Conservation (phyloP, 257 asterid genomes). For the Solanum pennellii region DNA sequence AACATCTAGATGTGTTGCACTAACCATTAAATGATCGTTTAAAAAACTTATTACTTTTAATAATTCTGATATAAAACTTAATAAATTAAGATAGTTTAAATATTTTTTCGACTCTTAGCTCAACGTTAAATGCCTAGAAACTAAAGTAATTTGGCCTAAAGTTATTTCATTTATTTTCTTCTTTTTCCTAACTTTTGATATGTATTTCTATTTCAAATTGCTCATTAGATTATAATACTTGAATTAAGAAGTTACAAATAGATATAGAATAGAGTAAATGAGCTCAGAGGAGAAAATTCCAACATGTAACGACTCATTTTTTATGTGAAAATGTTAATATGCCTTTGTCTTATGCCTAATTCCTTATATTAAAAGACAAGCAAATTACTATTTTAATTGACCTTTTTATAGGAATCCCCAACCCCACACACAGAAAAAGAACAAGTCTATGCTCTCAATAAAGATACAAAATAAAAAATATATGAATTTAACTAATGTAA, state of each 20-base stretch:
- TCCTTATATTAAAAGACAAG: constrained; percentile 21
- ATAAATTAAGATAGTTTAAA: too few relatives aligned
- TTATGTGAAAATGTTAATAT: constrained; percentile 33
- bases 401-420: neutral
- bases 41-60: too few relatives aligned
- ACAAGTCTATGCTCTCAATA: neutral
- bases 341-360: constrained; percentile 34
- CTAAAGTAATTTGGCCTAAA: neutral
- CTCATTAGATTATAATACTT: neutral
- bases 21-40: too few relatives aligned
- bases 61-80: too few relatives aligned
- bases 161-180: neutral
- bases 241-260: neutral
- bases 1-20: too few relatives aligned
- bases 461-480: neutral
- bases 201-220: neutral
- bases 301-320: constrained; percentile 38
- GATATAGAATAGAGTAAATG: neutral
- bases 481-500: neutral
- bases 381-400: constrained; percentile 2
- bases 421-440: neutral
- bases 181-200: neutral
- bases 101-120: too few relatives aligned
- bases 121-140: neutral
- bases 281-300: constrained; percentile 31